These are phyloP conservation scores for Onygenales sp. DNA, from an alignment of 2,329 filamentous ascomycete species.

Conservation along the genomic window DNA sequence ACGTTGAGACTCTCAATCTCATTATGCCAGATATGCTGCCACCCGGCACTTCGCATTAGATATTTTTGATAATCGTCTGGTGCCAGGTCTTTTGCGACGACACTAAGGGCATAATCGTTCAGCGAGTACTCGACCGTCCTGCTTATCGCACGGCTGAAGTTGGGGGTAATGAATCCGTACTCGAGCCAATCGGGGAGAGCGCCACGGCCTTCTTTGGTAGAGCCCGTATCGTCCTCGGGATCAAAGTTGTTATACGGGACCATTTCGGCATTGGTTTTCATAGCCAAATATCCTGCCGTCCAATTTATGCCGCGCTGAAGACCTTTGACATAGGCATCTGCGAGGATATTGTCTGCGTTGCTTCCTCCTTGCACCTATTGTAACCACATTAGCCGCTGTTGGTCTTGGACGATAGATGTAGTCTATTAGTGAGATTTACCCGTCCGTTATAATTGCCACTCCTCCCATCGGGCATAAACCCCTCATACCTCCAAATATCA, in stretches of 20 bases:
- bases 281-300: constrained; percentile 52
- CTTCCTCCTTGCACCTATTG: constrained; percentile 50
- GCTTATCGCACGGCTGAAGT: constrained; percentile 51
- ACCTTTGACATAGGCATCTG: constrained; percentile 63
- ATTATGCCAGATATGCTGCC: constrained; percentile 11
- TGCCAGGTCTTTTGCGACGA: constrained; percentile 44
- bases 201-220: constrained; percentile 59
- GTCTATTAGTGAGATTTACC: neutral
- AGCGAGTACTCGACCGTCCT: constrained; percentile 59
- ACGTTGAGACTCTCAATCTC: constrained; percentile 9
- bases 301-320: constrained; percentile 55
- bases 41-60: constrained; percentile 18
- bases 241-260: constrained; percentile 53
- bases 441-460: constrained; percentile 61
- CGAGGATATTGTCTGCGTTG: constrained; percentile 62
- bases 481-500: constrained; percentile 57
- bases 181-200: constrained; percentile 60
- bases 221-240: constrained; percentile 43
- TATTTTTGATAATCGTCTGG: constrained; percentile 28
- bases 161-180: constrained; percentile 54
- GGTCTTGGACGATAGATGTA: too few relatives aligned
- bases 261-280: constrained; percentile 58
- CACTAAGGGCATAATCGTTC: constrained; percentile 53
- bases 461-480: constrained; percentile 56
- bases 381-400: constrained; percentile 12